phyloP scores from a whole-genome alignment of 495 filamentous ascomycete species.

The Bacidia gigantensis region DNA sequence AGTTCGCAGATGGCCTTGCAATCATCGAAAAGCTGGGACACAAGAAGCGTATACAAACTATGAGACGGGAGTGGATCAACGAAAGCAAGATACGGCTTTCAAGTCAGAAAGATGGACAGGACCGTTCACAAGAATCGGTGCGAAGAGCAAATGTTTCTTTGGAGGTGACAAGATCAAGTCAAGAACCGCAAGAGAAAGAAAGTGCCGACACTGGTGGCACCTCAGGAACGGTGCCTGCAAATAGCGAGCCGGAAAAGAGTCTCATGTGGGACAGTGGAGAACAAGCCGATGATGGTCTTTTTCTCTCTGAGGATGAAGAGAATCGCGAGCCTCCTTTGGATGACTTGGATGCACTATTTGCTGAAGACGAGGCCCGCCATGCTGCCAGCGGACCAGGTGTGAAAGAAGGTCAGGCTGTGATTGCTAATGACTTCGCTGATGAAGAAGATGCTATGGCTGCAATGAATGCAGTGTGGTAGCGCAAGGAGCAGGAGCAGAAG shows the following conservation, averaged over 20 bases:
- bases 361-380: slow-evolving; percentile 20
- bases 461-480: slow-evolving; percentile 48
- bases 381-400: background rate
- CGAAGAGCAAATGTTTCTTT: background rate
- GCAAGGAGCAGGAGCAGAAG: background rate
- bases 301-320: slow-evolving; percentile 15
- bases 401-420: background rate
- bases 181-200: background rate
- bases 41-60: slow-evolving; percentile 54
- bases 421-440: slow-evolving; percentile 33
- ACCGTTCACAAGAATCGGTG: background rate
- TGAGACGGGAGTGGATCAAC: slow-evolving; percentile 76
- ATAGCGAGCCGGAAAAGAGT: background rate
- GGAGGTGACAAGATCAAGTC: background rate
- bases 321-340: slow-evolving; percentile 24
- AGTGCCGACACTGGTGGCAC: background rate
- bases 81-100: slow-evolving; percentile 37
- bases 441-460: slow-evolving; percentile 58
- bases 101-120: background rate
- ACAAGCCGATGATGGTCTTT: slow-evolving; percentile 15
- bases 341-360: slow-evolving; percentile 34
- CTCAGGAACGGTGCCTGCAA: background rate
- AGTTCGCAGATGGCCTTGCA: slow-evolving; percentile 75
- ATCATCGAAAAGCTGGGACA: slow-evolving; percentile 95
- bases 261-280: background rate